Percentiles rank a stretch among this genome's conserved stretches.
These are phyloP conservation scores for Usnea hakonensis DNA, from an alignment of 495 filamentous ascomycete genomes.

Conservation along the genomic window DNA sequence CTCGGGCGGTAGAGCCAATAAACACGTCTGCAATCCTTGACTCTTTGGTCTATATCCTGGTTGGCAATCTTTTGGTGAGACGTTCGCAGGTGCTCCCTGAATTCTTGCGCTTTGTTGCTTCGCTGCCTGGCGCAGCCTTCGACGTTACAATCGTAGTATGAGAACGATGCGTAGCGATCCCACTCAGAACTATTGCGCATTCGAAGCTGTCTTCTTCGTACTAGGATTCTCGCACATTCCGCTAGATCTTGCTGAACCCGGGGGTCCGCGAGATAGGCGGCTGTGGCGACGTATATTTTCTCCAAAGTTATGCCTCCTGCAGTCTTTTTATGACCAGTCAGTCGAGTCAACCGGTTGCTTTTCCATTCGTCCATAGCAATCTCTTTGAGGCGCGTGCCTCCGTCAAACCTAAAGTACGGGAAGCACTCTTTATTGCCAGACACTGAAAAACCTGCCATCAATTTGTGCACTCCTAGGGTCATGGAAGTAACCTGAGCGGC, in stretches of 20 bases:
- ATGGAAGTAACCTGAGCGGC: background rate
- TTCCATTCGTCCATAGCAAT: conserved; percentile 11
- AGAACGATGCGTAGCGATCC: conserved; percentile 17
- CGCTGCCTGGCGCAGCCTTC: background rate
- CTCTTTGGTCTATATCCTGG: background rate
- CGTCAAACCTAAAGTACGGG: conserved; percentile 13
- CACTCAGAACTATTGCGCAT: conserved; percentile 9
- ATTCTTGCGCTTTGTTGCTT: background rate
- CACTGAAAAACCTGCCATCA: background rate
- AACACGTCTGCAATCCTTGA: background rate
- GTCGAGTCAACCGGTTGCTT: background rate
- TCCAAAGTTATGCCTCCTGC: conserved; percentile 5
- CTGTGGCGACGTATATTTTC: background rate
- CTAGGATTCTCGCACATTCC: conserved; percentile 9
- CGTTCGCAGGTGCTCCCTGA: background rate
- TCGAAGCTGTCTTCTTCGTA: conserved; percentile 4
- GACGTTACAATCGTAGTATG: conserved; percentile 12
- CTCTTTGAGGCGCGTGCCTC: conserved; percentile 1
- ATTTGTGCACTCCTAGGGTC: background rate
- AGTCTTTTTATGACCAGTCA: background rate
- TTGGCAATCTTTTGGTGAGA: background rate
- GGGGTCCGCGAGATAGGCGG: background rate
- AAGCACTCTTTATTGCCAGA: background rate
- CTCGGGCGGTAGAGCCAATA: background rate
- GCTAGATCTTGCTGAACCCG: conserved; percentile 3